These are phyloP conservation scores for Brassica napus DNA, from an alignment of 345 rosid species.

Conservation along the genomic window Da-Ae NC_063443.1:1564501-1565000, in stretches of 20 bases:
- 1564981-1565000: slow-evolving; percentile 72
- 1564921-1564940: neutral
- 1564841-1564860: slow-evolving; percentile 99
- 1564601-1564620: neutral
- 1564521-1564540: slow-evolving; percentile 87
- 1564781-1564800: slow-evolving; percentile 99
- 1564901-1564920: slow-evolving; percentile 5
- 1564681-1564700: neutral
- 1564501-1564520: slow-evolving; percentile 93
- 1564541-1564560: slow-evolving; percentile 84
- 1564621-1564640: neutral
- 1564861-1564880: neutral
- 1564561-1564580: neutral
- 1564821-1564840: slow-evolving; percentile 78
- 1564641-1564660: neutral
- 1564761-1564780: slow-evolving; percentile 89
- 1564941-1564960: slow-evolving; percentile 9
- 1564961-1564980: slow-evolving; percentile 82
- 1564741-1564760: slow-evolving; percentile 63
- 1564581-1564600: neutral
- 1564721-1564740: slow-evolving; percentile 40
- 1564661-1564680: neutral
- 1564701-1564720: neutral
- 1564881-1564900: slow-evolving; percentile 1
- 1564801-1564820: slow-evolving; percentile 95